Base-by-base conservation (phyloP, 1,284 basidiomycete genomes). In the Microbotryum saponariae region DNA sequence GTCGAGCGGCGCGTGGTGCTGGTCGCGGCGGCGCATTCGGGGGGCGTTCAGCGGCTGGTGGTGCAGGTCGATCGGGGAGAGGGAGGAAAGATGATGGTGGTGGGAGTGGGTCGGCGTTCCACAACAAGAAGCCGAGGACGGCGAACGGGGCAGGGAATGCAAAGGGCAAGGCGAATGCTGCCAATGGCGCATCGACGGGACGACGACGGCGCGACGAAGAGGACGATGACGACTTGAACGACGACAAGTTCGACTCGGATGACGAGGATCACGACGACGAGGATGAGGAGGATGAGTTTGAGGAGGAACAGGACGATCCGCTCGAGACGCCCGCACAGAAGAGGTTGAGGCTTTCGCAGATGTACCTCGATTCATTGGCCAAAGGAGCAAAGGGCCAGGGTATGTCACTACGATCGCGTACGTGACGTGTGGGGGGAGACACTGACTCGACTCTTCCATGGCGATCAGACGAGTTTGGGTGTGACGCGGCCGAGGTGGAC, bases 401-500 rank as follows among this genome's bases (percentile, higher is more conserved):
- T 27, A 27, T 27, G 27, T 27, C 27, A 6, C 27, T 1, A n/a
- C n/a, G n/a, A n/a, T n/a, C n/a, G n/a, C n/a, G n/a, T n/a, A n/a
- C n/a, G n/a, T n/a, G n/a, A n/a, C n/a, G n/a, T n/a, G n/a, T n/a
- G n/a, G n/a, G n/a, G n/a, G n/a, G n/a, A n/a, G n/a, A n/a, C n/a
- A n/a, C n/a, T 27, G 27, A 27, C 6, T 27, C 48, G 21, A 23
- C 8, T 23, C 9, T 10, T 50, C 48, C 18, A 27, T 27, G 6
- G 48, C 48, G 12, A 23, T 16, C 48, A 50, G 48, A 42, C 16
- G 56, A 69, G 21, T 63, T 62, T 18, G 89, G 91, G 64, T 90
- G 86, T 66, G 93, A 98, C 73, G 94, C 94, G 3, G 91, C 89
- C 0, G 91, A 93, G 68, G 85, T 94, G 54, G 93, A 97, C 78